These are phyloP conservation scores for Sodiomyces alkalinus DNA, from an alignment of 2,329 filamentous ascomycete genomes.

Conservation along the genomic window DNA sequence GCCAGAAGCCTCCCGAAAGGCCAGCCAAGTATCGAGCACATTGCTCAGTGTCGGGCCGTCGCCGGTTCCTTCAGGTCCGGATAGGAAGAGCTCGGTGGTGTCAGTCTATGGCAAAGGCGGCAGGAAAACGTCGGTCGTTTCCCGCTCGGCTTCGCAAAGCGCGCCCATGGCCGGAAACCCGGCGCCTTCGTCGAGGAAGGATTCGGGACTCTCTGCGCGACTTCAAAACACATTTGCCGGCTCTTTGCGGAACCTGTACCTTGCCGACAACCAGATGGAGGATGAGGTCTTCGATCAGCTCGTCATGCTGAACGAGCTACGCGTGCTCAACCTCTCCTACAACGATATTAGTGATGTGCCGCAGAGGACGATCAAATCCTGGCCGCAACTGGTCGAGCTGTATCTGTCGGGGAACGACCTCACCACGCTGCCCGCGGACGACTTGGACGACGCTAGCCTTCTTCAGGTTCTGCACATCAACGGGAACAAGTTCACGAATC, in stretches of 20 bases:
- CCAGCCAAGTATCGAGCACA: constrained; percentile 70
- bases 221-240: constrained; percentile 77
- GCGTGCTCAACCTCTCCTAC: constrained; percentile 85
- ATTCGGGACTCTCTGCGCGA: constrained; percentile 71
- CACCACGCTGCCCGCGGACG: constrained; percentile 80
- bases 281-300: constrained; percentile 94
- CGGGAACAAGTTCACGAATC: constrained; percentile 91
- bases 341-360: constrained; percentile 91
- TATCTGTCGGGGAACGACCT: constrained; percentile 93
- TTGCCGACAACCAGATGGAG: constrained; percentile 87
- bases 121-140: constrained; percentile 75
- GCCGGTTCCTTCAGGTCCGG: constrained; percentile 41
- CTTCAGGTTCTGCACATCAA: constrained; percentile 90
- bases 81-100: constrained; percentile 71
- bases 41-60: constrained; percentile 63
- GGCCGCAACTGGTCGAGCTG: constrained; percentile 79
- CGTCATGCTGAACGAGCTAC: constrained; percentile 64
- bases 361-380: constrained; percentile 71
- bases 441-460: constrained; percentile 77
- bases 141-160: constrained; percentile 38
- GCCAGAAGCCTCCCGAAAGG: constrained; percentile 52
- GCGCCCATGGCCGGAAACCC: constrained; percentile 27
- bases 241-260: constrained; percentile 67
- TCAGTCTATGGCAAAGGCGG: constrained; percentile 65
- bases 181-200: constrained; percentile 75